Evolutionary conservation across 495 filamentous ascomycete species (phyloP).

Genomic region (Penicillium waksmanii): DNA sequence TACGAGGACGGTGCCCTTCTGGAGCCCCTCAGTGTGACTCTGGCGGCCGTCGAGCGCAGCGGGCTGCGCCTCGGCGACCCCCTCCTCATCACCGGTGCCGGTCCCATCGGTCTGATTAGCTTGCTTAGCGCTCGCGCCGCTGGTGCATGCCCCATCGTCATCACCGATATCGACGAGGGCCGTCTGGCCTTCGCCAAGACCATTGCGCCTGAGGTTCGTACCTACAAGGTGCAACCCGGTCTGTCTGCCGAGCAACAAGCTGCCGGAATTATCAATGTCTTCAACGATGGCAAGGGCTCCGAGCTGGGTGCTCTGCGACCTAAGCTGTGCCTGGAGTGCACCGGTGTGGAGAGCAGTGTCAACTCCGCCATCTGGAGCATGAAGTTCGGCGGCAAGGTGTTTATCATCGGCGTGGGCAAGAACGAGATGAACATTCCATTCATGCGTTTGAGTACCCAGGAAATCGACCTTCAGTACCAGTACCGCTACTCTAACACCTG

Average conservation of each 20-base stretch:
- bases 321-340: constrained; percentile 82
- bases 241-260: constrained; percentile 71
- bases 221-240: constrained; percentile 73
- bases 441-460: constrained; percentile 85
- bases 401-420: constrained; percentile 90
- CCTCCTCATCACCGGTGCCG: constrained; percentile 84
- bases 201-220: constrained; percentile 71
- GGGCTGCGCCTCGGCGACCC: constrained; percentile 79
- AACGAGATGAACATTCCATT: constrained; percentile 93
- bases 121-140: constrained; percentile 80
- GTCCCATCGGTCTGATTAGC: constrained; percentile 87
- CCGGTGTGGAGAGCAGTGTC: constrained; percentile 88
- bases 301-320: constrained; percentile 67
- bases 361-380: constrained; percentile 82
- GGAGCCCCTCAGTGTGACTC: constrained; percentile 83
- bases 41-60: constrained; percentile 82
- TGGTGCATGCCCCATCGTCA: constrained; percentile 82
- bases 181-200: constrained; percentile 81
- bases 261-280: constrained; percentile 59
- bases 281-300: constrained; percentile 53
- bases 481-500: constrained; percentile 96
- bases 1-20: constrained; percentile 87
- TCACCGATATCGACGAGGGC: constrained; percentile 90
- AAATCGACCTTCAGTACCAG: constrained; percentile 94
- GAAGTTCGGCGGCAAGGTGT: constrained; percentile 92